Evolutionary conservation across 441 rosid species (phyloP), one percentile per base, ranked within the genome.

Genomic region (Biscutella laevigata): DNA sequence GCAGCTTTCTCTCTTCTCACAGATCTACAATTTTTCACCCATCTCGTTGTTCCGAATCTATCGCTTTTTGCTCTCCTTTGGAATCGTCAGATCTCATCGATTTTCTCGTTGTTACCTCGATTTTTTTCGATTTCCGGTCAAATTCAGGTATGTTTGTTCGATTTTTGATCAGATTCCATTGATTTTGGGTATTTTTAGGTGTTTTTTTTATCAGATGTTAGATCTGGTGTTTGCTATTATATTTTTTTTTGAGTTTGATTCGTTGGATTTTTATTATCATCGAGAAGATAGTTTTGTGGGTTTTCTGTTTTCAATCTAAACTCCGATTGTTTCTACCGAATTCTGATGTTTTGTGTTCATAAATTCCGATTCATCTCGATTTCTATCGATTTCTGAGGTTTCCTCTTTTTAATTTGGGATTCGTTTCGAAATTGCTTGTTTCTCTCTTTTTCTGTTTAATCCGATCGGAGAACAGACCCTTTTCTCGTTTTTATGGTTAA

Each of bases 101-200:
- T 9, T 38, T 20, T 34, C 21, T 25, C 16, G 34, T 13, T 48
- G 25, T 11, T 41, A 50, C 27, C 3, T 41, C 53, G 29, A 20
- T 27, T 49, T 50, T 48, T 43, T 5, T 33, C 33, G 59, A 4
- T 20, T 53, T 10, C 45, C 27, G 24, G 10, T 15, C 69, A 24
- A 26, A 6, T 57, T 39, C 44, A 46, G 71, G 67, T 66, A 58
- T 38, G 13, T 37, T 14, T 3, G 6, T 48, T 48, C 4, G 2
- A 14, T 3, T 59, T 66, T 10, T 7, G 20, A 6, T 19, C 45
- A 52, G 45, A 59, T 66, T 41, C n/a, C 3, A 4, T 38, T n/a
- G 47, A 21, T 50, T 57, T 64, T 16, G 0, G 3, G 0, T 5
- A 0, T 2, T 4, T 33, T 59, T 26, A 25, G 1, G 14, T 7